Conservation (phyloP, 371 early-diverging fungal species). For the Fennellomyces sp. region DNA sequence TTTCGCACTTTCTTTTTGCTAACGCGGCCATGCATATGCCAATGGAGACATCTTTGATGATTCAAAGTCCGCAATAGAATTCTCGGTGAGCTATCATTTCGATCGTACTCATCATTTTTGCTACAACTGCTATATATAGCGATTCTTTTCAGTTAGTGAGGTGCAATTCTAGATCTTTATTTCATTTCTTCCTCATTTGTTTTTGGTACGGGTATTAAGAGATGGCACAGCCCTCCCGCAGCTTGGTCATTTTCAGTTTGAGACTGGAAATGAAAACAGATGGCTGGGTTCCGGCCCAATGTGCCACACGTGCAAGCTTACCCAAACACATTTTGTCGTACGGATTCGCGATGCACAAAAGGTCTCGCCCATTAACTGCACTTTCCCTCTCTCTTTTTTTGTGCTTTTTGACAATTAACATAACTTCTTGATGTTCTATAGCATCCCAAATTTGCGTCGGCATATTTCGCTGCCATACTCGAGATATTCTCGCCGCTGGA, state of each 20-base stretch:
- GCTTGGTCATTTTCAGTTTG: background rate
- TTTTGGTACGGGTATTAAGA: no score
- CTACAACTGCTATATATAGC: background rate
- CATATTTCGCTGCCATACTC: constrained; percentile 63
- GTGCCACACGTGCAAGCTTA: background rate
- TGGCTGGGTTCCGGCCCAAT: background rate
- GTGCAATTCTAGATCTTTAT: no score
- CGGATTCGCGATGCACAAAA: constrained; percentile 1
- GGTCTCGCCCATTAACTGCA: constrained; percentile 1
- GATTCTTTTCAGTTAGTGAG: background rate
- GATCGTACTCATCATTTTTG: constrained; percentile 5
- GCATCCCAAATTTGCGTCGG: constrained; percentile 34
- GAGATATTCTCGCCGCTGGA: constrained; percentile 59
- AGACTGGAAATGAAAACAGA: background rate
- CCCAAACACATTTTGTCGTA: background rate
- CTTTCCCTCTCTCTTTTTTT: background rate
- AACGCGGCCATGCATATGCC: background rate
- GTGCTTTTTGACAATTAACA: background rate
- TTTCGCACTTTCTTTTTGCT: no score
- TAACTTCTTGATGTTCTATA: background rate
- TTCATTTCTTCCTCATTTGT: background rate
- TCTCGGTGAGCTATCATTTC: background rate
- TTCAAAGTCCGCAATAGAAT: background rate
- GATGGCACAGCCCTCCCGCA: background rate
- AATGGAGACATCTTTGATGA: background rate